phyloP scores from a whole-genome alignment of 345 rosid genomes.

The Aquilaria sinensis region DNA sequence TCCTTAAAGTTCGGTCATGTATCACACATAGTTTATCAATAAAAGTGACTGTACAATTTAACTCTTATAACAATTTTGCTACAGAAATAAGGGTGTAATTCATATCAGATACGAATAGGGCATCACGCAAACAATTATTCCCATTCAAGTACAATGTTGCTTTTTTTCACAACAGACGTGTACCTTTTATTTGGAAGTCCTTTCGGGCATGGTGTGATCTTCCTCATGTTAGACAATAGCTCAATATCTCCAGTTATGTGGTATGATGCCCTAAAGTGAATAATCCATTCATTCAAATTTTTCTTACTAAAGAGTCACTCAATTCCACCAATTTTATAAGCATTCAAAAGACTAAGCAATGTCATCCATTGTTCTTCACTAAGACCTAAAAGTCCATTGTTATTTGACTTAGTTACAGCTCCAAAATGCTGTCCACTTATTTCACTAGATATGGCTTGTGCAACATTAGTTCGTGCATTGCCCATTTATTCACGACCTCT shows the following conservation, averaged over 20 bases:
- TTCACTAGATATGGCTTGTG: no score
- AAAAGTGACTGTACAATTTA: background rate
- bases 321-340: background rate
- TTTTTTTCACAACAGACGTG: background rate
- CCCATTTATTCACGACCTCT: no score
- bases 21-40: background rate
- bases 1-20: constrained; percentile 1
- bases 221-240: background rate
- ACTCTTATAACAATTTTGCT: background rate
- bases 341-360: no score
- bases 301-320: background rate
- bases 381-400: no score
- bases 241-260: background rate
- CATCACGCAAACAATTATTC: background rate
- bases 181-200: background rate
- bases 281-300: background rate
- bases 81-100: background rate
- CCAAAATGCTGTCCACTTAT: no score
- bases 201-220: background rate
- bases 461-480: no score
- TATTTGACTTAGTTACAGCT: no score
- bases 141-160: background rate
- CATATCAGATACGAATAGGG: background rate
- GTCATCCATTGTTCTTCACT: no score
- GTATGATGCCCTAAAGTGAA: background rate